Percentiles rank a stretch among this genome's conserved stretches.
Conservation (phyloP, 352 stramenopile genomes). For the Elongisporangium anandrum region DNA sequence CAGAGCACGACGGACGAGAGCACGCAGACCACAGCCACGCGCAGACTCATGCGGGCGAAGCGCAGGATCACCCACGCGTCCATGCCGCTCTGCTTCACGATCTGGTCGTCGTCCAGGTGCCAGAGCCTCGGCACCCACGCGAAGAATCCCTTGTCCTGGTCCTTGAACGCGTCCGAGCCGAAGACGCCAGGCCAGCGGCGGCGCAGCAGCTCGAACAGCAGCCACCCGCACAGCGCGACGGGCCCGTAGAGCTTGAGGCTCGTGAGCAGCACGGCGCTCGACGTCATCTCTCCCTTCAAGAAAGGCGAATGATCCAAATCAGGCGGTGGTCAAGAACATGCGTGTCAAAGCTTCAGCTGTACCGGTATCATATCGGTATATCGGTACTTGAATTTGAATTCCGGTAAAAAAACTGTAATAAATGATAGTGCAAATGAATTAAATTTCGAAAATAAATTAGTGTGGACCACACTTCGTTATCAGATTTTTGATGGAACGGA, state of each 20-base stretch:
- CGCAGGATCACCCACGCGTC: conserved; percentile 73
- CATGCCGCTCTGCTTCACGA: conserved; percentile 58
- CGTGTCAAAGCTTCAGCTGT: not conserved
- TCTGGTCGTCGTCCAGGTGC: conserved; percentile 41
- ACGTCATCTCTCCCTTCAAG: conserved; percentile 4
- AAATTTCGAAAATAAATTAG: not conserved
- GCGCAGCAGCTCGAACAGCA: conserved; percentile 61
- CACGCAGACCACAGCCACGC: conserved; percentile 53
- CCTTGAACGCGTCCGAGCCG: conserved; percentile 27
- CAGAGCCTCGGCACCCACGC: conserved; percentile 66
- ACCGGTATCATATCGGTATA: not conserved
- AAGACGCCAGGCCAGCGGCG: conserved; percentile 39
- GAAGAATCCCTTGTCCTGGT: conserved; percentile 27
- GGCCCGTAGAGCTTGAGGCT: conserved; percentile 62
- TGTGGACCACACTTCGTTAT: not conserved
- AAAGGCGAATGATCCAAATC: not conserved
- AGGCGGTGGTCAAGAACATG: not conserved
- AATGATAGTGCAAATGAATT: too few relatives aligned
- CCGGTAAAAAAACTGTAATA: too few relatives aligned
- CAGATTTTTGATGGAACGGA: not conserved
- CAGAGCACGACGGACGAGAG: conserved; percentile 59
- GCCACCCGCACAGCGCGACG: conserved; percentile 43
- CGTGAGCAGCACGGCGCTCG: conserved; percentile 48
- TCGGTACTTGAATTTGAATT: too few relatives aligned
- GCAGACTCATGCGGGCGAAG: conserved; percentile 67